Conservation (phyloP, 2,329 filamentous ascomycete species). For the Leptographium wingfieldii region DNA sequence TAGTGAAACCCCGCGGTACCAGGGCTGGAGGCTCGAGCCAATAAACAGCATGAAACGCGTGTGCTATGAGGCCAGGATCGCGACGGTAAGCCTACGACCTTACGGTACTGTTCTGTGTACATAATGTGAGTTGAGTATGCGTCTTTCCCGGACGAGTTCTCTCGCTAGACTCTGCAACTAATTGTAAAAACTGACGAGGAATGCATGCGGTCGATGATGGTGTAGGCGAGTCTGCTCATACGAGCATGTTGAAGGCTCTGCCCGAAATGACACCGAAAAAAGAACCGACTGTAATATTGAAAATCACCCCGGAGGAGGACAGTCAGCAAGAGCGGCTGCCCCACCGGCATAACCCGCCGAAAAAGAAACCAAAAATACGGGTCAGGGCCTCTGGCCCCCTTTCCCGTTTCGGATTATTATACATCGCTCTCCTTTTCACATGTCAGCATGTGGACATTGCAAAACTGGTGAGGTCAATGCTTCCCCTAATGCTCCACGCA, state of each 20-base stretch:
- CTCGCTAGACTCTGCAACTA: no score
- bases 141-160: no score
- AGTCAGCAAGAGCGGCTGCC: background rate
- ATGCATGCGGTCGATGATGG: background rate
- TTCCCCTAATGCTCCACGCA: background rate
- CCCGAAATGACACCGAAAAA: conserved; percentile 4
- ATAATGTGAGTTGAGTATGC: no score
- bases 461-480: background rate
- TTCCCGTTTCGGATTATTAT: background rate
- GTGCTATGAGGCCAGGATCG: no score
- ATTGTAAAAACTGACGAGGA: background rate
- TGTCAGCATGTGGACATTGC: background rate
- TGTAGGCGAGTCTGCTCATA: background rate
- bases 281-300: background rate
- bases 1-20: background rate
- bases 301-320: background rate
- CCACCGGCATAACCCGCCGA: background rate
- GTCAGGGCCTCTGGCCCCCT: background rate
- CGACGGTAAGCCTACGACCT: no score
- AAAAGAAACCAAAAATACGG: background rate
- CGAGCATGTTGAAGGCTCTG: background rate
- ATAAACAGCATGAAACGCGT: background rate
- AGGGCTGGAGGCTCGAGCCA: background rate
- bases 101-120: no score
- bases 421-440: conserved; percentile 1